These are phyloP conservation scores for Entomortierella beljakovae DNA, from an alignment of 192 early-diverging fungal genomes.

Conservation along the genomic window DNA sequence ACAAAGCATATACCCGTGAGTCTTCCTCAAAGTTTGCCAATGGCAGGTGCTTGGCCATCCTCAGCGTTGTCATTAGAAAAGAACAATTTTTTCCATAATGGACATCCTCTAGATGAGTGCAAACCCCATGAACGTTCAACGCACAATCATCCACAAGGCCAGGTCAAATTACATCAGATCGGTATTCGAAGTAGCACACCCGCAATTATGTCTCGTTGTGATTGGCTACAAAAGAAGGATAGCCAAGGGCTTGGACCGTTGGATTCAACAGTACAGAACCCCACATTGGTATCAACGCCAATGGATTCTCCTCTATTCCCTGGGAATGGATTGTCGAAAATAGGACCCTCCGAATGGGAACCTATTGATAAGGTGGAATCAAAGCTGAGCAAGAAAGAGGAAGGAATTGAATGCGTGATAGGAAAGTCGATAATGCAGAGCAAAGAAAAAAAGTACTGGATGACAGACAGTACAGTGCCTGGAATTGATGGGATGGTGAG, in stretches of 20 bases:
- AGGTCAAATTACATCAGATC: background rate
- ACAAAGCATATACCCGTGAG: slow-evolving; percentile 3
- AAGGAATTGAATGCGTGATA: background rate
- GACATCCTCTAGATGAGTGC: background rate
- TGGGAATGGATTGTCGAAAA: background rate
- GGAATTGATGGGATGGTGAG: slow-evolving; percentile 8
- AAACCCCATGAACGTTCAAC: background rate
- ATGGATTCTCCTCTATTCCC: background rate
- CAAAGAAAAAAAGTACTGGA: background rate
- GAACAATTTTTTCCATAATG: no score
- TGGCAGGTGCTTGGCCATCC: background rate
- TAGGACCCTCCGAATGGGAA: no score
- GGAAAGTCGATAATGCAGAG: background rate
- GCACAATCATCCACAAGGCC: background rate
- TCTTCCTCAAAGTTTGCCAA: background rate
- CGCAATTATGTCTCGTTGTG: slow-evolving; percentile 13
- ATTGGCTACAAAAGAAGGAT: slow-evolving; percentile 5
- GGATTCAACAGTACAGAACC: slow-evolving; percentile 3
- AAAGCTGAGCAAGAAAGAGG: background rate
- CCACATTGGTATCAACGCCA: no score
- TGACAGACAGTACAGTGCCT: background rate
- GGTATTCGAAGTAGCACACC: slow-evolving; percentile 34
- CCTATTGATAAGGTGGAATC: no score
- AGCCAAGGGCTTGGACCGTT: slow-evolving; percentile 23
- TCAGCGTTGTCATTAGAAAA: background rate